Conservation (phyloP, 352 stramenopile species). For the Globisporangium megalacanthum region DNA sequence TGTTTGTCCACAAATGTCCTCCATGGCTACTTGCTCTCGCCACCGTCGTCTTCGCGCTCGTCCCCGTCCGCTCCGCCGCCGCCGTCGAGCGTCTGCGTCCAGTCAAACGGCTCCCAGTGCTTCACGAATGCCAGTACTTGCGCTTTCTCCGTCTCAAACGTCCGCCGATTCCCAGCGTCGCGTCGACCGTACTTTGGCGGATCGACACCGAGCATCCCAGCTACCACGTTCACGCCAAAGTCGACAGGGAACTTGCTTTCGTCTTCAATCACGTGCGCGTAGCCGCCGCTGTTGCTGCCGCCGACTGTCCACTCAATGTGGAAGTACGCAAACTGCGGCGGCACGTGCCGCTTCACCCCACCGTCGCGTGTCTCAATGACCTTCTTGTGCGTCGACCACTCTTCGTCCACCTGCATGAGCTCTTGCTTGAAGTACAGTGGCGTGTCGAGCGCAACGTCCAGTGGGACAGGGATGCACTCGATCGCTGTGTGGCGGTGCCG, state of each 20-base stretch:
- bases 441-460: constrained; percentile 49
- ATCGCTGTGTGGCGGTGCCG: constrained; percentile 65
- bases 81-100: constrained; percentile 67
- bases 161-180: constrained; percentile 23
- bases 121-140: constrained; percentile 58
- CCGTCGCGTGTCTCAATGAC: constrained; percentile 69
- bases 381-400: constrained; percentile 80
- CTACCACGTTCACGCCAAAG: constrained; percentile 75
- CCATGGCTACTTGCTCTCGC: background rate
- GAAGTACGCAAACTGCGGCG: constrained; percentile 79
- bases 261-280: constrained; percentile 81
- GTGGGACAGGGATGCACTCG: constrained; percentile 75
- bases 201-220: constrained; percentile 67
- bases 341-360: constrained; percentile 55
- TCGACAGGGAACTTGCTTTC: constrained; percentile 65
- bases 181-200: constrained; percentile 56
- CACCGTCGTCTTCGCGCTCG: background rate
- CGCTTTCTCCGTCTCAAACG: constrained; percentile 53
- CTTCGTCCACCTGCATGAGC: constrained; percentile 63
- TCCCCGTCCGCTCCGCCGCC: constrained; percentile 9
- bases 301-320: constrained; percentile 63
- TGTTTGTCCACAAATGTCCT: background rate
- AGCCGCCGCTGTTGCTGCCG: constrained; percentile 30
- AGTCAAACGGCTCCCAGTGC: constrained; percentile 68
- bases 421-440: constrained; percentile 85